Evolutionary conservation across 805 yeast species (phyloP), one percentile per base, ranked within the genome.

Genomic region (Saitoella complicata): DNA sequence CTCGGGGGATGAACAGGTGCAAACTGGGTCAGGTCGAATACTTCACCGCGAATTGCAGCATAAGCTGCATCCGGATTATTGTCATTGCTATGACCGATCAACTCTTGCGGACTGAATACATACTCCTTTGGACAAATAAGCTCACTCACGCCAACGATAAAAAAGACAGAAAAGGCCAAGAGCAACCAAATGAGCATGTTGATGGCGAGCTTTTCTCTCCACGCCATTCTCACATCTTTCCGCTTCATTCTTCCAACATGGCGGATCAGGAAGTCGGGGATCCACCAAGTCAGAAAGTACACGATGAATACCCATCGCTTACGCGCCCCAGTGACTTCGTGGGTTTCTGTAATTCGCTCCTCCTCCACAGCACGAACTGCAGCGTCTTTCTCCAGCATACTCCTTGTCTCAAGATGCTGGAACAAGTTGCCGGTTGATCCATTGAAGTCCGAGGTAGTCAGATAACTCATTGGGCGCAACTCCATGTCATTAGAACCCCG

Each of bases 141-240:
- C 39, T 58, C 57, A 5, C 69, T 68, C 47, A 65, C 58, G 1
- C 67, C 69, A 40, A 65, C 51, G 32, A 48, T 48, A 30, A 49
- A 35, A 33, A 49, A 48, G 31, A 49, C 43, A 7, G 44, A 36
- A 21, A 48, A 8, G 5, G 34, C 56, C 45, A 69, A 65, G 37
- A 62, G 46, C 7, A 62, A 51, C 69, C 69, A 65, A 34, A 65
- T 65, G 46, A 65, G 55, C 49, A 65, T 10, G 42, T 65, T 65
- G 52, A 65, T 66, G 6, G 69, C 66, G 21, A 65, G 48, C 51
- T 65, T 65, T 43, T 65, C 69, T 13, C 68, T 52, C 69, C 69
- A 65, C 1, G 69, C 69, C 7, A 60, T 47, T 11, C 67, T 62
- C 6, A 64, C 55, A 45, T 64, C 64, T 37, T 56, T 56, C 37